phyloP scores from a whole-genome alignment of 768 basidiomycete species.

The Podaxis sp. region DNA sequence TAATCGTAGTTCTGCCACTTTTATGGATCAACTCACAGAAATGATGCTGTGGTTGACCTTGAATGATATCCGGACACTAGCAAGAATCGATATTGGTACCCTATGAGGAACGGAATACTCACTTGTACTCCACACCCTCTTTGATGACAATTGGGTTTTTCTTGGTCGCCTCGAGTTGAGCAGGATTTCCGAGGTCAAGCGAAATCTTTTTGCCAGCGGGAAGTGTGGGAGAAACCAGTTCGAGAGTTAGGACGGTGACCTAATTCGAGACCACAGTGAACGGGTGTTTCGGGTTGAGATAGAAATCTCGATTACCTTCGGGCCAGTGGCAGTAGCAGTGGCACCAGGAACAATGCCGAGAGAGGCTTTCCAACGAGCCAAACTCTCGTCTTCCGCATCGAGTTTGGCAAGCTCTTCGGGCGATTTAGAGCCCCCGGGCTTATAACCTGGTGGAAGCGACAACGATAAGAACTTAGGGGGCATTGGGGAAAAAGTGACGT shows the following conservation, averaged over 20 bases:
- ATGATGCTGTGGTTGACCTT: slow-evolving; percentile 89
- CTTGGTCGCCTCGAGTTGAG: slow-evolving; percentile 50
- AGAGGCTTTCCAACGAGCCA: slow-evolving; percentile 94
- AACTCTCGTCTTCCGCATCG: slow-evolving; percentile 88
- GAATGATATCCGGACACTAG: slow-evolving; percentile 76
- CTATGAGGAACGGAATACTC: slow-evolving; percentile 15
- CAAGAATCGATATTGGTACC: slow-evolving; percentile 4
- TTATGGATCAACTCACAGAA: slow-evolving; percentile 42
- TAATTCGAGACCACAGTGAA: slow-evolving; percentile 24
- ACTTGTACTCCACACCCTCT: slow-evolving; percentile 90
- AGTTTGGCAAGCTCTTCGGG: slow-evolving; percentile 81
- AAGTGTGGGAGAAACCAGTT: slow-evolving; percentile 75
- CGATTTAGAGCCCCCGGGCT: slow-evolving; percentile 60
- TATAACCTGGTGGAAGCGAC: slow-evolving; percentile 56
- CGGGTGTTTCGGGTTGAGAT: neutral
- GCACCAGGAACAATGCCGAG: slow-evolving; percentile 72
- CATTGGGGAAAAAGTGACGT: neutral
- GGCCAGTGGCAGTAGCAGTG: slow-evolving; percentile 36
- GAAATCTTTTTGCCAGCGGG: slow-evolving; percentile 53
- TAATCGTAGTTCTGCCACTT: slow-evolving; percentile 6
- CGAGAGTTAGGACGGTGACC: slow-evolving; percentile 73
- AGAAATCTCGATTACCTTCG: slow-evolving; percentile 50
- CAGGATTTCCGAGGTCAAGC: slow-evolving; percentile 59
- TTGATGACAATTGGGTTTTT: slow-evolving; percentile 78
- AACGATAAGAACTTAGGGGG: neutral